phyloP scores from a whole-genome alignment of 352 stramenopile species.

The Phytophthora rubi region DNA sequence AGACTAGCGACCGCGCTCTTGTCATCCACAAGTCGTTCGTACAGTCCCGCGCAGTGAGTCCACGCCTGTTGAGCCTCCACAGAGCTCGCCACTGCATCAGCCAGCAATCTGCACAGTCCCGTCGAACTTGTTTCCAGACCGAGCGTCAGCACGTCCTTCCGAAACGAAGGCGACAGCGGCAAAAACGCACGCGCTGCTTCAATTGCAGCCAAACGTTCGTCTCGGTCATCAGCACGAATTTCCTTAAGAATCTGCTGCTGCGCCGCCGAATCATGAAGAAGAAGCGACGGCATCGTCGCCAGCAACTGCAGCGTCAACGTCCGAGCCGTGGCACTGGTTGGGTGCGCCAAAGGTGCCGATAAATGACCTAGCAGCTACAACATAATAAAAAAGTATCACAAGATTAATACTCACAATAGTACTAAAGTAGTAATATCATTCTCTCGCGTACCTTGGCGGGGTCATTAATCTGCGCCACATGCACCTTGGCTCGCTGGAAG shows the following conservation, averaged over 20 bases:
- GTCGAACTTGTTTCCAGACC: conserved; percentile 24
- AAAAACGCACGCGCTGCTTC: conserved; percentile 38
- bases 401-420: conserved; percentile 1
- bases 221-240: conserved; percentile 23
- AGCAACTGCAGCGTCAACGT: conserved; percentile 48
- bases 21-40: conserved; percentile 44
- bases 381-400: neutral
- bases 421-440: neutral
- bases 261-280: conserved; percentile 32
- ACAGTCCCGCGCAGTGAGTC: conserved; percentile 48
- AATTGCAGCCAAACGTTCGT: conserved; percentile 42
- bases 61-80: conserved; percentile 46
- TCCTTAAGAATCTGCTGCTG: conserved; percentile 34
- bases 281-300: conserved; percentile 51
- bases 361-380: conserved; percentile 38
- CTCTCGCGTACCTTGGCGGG: conserved; percentile 41
- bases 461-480: conserved; percentile 61
- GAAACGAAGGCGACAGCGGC: conserved; percentile 34
- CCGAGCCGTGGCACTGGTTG: conserved; percentile 15
- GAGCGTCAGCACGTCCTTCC: conserved; percentile 29
- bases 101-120: conserved; percentile 30
- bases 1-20: conserved; percentile 39
- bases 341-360: conserved; percentile 19
- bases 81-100: conserved; percentile 24
- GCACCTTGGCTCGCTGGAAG: conserved; percentile 43